Percentiles rank a stretch among this genome's conserved stretches.
Conservation (phyloP, 2,329 filamentous ascomycete species). For the Clarireedia sp. region DNA sequence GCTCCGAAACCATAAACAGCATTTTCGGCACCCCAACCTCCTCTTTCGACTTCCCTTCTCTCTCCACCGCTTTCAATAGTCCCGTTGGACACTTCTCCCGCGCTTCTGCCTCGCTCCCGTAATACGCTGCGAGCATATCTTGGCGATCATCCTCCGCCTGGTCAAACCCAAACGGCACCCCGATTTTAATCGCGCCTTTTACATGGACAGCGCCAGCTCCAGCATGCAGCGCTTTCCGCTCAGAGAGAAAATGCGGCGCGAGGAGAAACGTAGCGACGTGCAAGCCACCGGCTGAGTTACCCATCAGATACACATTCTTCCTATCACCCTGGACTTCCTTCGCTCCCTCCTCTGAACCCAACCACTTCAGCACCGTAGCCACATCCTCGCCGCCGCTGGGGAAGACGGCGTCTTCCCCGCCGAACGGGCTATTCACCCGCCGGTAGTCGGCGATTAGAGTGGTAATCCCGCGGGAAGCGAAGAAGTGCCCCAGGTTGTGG, state of each 20-base stretch:
- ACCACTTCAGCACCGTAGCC: conserved; percentile 7
- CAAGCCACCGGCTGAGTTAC: conserved; percentile 28
- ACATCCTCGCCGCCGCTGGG: conserved; percentile 28
- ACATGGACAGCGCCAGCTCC: conserved; percentile 10
- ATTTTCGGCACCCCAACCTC: conserved; percentile 19
- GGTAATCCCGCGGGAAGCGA: conserved; percentile 21
- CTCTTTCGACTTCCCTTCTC: conserved; percentile 15
- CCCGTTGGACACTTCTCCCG: conserved; percentile 17
- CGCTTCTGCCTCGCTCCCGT: conserved; percentile 12
- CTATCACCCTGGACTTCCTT: conserved; percentile 11
- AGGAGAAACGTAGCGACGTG: conserved; percentile 27
- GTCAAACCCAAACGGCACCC: conserved; percentile 22
- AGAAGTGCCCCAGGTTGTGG: conserved; percentile 26
- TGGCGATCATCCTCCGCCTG: not conserved
- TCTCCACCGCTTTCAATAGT: conserved; percentile 15
- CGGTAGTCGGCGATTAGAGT: conserved; percentile 26
- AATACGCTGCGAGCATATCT: conserved; percentile 19
- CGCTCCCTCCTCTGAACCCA: conserved; percentile 18
- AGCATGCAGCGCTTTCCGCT: conserved; percentile 13
- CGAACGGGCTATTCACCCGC: conserved; percentile 18
- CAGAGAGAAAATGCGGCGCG: conserved; percentile 14
- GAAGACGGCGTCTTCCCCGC: conserved; percentile 23
- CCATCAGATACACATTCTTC: conserved; percentile 23
- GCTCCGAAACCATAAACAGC: conserved; percentile 21
- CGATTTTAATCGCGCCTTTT: conserved; percentile 20